Evolutionary conservation across 2,329 filamentous ascomycete species (phyloP).

Genomic region (Immersiporthe knoxdaviesiana): DNA sequence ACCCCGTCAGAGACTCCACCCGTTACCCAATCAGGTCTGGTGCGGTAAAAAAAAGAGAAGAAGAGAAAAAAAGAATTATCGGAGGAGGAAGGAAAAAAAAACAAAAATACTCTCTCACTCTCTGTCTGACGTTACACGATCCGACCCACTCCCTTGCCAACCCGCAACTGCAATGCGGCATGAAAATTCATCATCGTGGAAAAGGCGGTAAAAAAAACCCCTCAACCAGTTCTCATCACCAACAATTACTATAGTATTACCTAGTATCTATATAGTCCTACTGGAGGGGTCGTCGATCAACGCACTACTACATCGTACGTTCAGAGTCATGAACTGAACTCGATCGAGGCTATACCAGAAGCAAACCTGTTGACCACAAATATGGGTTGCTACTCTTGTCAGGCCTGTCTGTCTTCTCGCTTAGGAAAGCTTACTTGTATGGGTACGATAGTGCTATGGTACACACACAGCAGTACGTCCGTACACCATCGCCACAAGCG

Average conservation of each 20-base stretch:
- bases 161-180: conserved; percentile 8
- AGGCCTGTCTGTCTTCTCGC: neutral
- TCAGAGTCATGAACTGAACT: neutral
- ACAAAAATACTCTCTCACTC: neutral
- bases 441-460: neutral
- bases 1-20: neutral
- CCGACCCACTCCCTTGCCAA: neutral
- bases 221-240: neutral
- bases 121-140: neutral
- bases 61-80: neutral
- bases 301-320: neutral
- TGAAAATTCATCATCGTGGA: conserved; percentile 16
- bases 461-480: neutral
- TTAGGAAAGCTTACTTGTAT: no score
- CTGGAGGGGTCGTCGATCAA: neutral
- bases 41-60: neutral
- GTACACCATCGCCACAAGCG: no score
- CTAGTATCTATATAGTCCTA: no score
- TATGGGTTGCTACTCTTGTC: neutral
- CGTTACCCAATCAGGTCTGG: conserved; percentile 3
- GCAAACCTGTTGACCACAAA: neutral
- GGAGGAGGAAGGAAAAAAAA: neutral
- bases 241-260: neutral
- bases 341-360: neutral
- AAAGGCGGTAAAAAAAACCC: conserved; percentile 14